Evolutionary conservation across 495 filamentous ascomycete genomes (phyloP), one percentile per base, ranked within the genome.

Genomic region (Penicillium robsamsonii): DNA sequence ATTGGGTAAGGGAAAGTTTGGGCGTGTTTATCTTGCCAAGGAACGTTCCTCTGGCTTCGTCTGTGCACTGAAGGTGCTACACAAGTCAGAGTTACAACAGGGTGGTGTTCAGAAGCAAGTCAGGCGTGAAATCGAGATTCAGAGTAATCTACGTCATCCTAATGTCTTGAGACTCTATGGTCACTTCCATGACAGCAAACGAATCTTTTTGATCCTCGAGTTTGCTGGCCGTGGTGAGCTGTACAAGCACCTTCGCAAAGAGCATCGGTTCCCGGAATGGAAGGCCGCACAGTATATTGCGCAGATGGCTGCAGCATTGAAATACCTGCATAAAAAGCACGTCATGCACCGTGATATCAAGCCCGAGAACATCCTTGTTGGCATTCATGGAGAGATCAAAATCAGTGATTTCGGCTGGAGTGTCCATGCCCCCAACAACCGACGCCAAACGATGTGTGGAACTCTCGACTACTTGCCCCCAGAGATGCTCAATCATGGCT

Each of bases 291-390:
- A 94, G 74, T 98, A 96, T 66, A 90, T 97, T 59, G 95, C 93
- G n/a, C 94, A 98, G 74, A 97, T 98, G 95, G 90, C 95, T 18
- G 86, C 89, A 43, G 94, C 94, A 22, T 75, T 98, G 61, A 85
- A 84, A 56, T 97, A 97, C 63, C 77, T 97, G 24, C 94, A 98
- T 75, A 90, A 89, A 69, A 97, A 98, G 77, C 94, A 98, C 69
- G 91, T 98, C 61, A 98, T 98, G 76, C 94, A 98, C 65, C 87
- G 94, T 43, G 94, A 98, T 62, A 98, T 98, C 76, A 98, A 98
- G 76, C 94, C 94, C 11, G 94, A 98, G 74, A 98, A 98, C 65
- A 98, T 98, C 61, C 84, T 98, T 15, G 87, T 98, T 37, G 94
- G 94, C 18, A 92, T 98, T 50, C 93, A 97, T 67, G 94, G 92